Evolutionary conservation across 2,329 filamentous ascomycete genomes (phyloP).

Genomic region (Fusarium sp.): DNA sequence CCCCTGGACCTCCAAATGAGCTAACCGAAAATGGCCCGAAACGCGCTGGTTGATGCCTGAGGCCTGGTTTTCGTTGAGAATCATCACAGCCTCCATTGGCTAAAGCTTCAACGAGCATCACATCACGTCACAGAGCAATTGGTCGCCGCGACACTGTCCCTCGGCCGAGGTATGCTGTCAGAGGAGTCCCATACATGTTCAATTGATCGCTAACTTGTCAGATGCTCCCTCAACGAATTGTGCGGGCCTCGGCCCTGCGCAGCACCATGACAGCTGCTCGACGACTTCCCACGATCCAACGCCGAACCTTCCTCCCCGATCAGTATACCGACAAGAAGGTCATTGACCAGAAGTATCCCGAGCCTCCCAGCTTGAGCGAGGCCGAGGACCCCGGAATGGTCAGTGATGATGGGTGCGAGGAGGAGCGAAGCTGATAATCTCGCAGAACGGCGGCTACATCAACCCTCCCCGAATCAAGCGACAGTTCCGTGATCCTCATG

Average conservation of each 20-base stretch:
- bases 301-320: slow-evolving; percentile 65
- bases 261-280: slow-evolving; percentile 56
- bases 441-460: slow-evolving; percentile 83
- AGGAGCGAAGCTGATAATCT: slow-evolving; percentile 35
- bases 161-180: slow-evolving; percentile 45
- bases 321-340: slow-evolving; percentile 57
- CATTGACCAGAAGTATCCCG: slow-evolving; percentile 63
- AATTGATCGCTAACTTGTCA: slow-evolving; percentile 45
- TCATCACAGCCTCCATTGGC: slow-evolving; percentile 47
- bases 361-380: slow-evolving; percentile 59
- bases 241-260: slow-evolving; percentile 58
- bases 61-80: slow-evolving; percentile 43
- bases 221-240: slow-evolving; percentile 71
- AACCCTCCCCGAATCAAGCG: slow-evolving; percentile 85
- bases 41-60: slow-evolving; percentile 47
- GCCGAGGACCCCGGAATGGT: slow-evolving; percentile 75
- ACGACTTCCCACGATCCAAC: slow-evolving; percentile 63
- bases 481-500: slow-evolving; percentile 91
- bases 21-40: slow-evolving; percentile 42
- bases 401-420: slow-evolving; percentile 44
- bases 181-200: background rate
- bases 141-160: slow-evolving; percentile 45
- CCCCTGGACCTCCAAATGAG: slow-evolving; percentile 31
- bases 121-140: slow-evolving; percentile 50
- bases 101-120: slow-evolving; percentile 44